A percentile compares a stretch with the other conserved stretches of the same genome.
phyloP scores from a whole-genome alignment of 2,329 filamentous ascomycete species.

The Cordyceps farinosa region DNA sequence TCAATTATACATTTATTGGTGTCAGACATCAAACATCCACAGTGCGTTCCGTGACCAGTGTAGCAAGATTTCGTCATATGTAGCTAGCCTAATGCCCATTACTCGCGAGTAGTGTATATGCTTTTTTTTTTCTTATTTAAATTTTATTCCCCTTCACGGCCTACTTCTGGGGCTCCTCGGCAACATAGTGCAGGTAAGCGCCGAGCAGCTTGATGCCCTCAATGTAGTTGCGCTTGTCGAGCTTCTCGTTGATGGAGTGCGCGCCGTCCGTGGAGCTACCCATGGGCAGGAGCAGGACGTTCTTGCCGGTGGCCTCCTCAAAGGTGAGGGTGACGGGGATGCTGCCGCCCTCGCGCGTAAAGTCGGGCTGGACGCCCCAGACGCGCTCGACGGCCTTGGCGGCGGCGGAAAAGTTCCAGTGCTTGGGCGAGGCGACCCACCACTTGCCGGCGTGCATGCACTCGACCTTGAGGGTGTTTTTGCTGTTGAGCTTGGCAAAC shows the following conservation, averaged over 20 bases:
- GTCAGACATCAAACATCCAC: not conserved
- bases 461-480: slow-evolving; percentile 82
- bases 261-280: slow-evolving; percentile 94
- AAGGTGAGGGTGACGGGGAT: slow-evolving; percentile 97
- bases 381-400: slow-evolving; percentile 95
- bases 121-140: slow-evolving; percentile 7
- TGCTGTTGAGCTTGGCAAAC: slow-evolving; percentile 83
- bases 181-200: slow-evolving; percentile 93
- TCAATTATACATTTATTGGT: not conserved
- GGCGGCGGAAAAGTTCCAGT: slow-evolving; percentile 97
- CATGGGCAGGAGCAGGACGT: slow-evolving; percentile 93
- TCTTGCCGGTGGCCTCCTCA: slow-evolving; percentile 96
- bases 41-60: not conserved
- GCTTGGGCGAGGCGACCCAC: slow-evolving; percentile 97
- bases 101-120: not conserved
- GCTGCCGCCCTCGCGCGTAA: slow-evolving; percentile 94
- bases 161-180: slow-evolving; percentile 68
- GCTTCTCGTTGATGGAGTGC: slow-evolving; percentile 97
- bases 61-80: not conserved
- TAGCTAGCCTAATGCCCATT: slow-evolving; percentile 15
- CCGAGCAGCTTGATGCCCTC: slow-evolving; percentile 95
- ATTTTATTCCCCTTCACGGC: not conserved
- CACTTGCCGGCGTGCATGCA: slow-evolving; percentile 92
- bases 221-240: slow-evolving; percentile 96
- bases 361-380: slow-evolving; percentile 88